phyloP scores from a whole-genome alignment of 208 protist genomes.

The Blechomonas ayalai region DNA sequence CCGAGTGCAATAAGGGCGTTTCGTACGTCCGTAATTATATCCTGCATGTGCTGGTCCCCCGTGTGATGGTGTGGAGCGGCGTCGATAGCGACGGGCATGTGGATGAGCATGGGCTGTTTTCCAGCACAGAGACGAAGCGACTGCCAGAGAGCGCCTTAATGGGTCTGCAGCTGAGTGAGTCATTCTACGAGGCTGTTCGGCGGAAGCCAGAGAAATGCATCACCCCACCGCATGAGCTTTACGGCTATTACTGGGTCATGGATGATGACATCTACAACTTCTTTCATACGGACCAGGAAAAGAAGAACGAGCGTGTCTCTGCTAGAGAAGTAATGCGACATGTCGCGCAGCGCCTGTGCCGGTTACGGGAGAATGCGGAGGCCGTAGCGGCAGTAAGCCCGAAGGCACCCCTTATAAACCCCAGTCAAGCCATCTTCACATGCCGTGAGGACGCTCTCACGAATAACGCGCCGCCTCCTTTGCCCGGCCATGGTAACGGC shows the following conservation, averaged over 20 bases:
- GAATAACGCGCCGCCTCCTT: slow-evolving; percentile 19
- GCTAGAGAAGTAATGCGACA: slow-evolving; percentile 47
- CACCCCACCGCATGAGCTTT: slow-evolving; percentile 26
- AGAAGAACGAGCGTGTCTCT: slow-evolving; percentile 40
- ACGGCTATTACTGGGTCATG: slow-evolving; percentile 79
- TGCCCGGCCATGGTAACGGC: no score
- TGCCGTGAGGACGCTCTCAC: slow-evolving; percentile 19
- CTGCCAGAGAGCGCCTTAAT: background rate
- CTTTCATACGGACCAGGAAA: slow-evolving; percentile 18
- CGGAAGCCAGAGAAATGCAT: background rate
- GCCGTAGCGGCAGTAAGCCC: background rate
- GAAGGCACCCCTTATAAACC: background rate
- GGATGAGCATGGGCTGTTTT: slow-evolving; percentile 18
- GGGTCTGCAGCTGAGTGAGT: slow-evolving; percentile 1
- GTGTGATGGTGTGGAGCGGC: slow-evolving; percentile 23
- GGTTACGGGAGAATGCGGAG: slow-evolving; percentile 12
- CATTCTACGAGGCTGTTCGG: slow-evolving; percentile 3
- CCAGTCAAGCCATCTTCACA: slow-evolving; percentile 16
- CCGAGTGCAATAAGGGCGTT: slow-evolving; percentile 52
- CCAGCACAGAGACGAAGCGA: slow-evolving; percentile 9
- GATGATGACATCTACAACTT: slow-evolving; percentile 86
- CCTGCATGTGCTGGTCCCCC: slow-evolving; percentile 61
- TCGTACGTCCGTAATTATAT: slow-evolving; percentile 87
- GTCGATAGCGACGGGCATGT: slow-evolving; percentile 30
- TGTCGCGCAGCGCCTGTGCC: slow-evolving; percentile 34